phyloP scores from a whole-genome alignment of 2,329 filamentous ascomycete genomes.

The Fusarium marasasianum region DNA sequence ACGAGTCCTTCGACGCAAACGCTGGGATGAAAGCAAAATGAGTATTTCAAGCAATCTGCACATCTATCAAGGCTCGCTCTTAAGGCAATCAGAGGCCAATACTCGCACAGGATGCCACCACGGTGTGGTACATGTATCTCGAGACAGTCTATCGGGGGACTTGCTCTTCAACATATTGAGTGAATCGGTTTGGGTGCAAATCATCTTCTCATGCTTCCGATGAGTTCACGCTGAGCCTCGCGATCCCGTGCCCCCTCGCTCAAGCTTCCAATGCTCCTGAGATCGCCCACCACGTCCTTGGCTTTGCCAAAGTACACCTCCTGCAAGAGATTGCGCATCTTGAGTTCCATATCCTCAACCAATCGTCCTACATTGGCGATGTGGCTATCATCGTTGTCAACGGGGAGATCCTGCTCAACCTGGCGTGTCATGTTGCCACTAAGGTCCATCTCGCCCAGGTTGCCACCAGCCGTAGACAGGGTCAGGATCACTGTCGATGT shows the following conservation, averaged over 20 bases:
- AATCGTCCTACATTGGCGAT: constrained; percentile 94
- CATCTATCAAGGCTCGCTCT: constrained; percentile 12
- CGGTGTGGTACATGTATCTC: background rate
- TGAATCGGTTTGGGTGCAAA: background rate
- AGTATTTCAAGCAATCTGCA: background rate
- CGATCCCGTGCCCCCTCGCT: constrained; percentile 86
- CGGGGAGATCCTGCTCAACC: constrained; percentile 88
- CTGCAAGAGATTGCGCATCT: constrained; percentile 98
- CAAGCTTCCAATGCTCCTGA: constrained; percentile 85
- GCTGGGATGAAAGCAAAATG: background rate
- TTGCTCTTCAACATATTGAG: constrained; percentile 16
- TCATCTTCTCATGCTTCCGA: constrained; percentile 68
- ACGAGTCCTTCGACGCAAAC: background rate
- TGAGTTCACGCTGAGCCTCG: constrained; percentile 88
- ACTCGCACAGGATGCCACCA: background rate
- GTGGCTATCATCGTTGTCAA: constrained; percentile 91
- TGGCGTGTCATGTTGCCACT: constrained; percentile 98
- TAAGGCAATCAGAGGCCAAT: background rate
- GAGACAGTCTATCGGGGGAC: constrained; percentile 24
- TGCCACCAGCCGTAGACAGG: constrained; percentile 68
- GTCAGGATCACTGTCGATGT: constrained; percentile 96
- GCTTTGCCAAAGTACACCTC: constrained; percentile 99
- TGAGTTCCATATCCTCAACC: constrained; percentile 99
- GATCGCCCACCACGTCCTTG: constrained; percentile 95
- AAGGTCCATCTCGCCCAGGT: constrained; percentile 86